Base-by-base conservation (phyloP, 352 stramenopile genomes). In the Pythium phragmiticola region DNA sequence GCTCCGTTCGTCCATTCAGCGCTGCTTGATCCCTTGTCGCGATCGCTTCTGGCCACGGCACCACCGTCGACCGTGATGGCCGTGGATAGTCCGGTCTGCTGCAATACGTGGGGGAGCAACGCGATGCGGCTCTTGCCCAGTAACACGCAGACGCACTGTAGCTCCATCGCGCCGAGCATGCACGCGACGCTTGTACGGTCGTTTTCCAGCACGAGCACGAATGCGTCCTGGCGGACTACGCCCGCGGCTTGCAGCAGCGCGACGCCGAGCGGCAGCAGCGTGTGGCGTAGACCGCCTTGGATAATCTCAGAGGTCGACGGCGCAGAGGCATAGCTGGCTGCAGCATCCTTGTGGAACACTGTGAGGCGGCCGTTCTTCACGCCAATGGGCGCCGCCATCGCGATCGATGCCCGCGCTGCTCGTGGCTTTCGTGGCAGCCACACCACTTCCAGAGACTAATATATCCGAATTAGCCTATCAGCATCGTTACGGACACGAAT, bases 141-240 rank as follows among this genome's bases (percentile, higher is more conserved):
- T 14, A 91, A 51, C 6, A 76, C 63, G 23, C 81, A 90, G 3
- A 88, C 71, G 42, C 76, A 85, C 36, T 77, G 51, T 42, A 92
- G 61, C 54, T 85, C 60, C 82, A 91, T 86, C 4, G 85, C 82
- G 8, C 66, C 83, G 37, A 91, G 68, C 60, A 94, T 79, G 59
- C 81, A 91, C 41, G 83, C 82, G 30, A 87, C 83, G 57, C 85
- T 89, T 17, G 81, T 81, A 50, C 75, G 69, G 61, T 94, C 68
- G 61, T 94, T 92, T 60, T 89, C 82, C 28, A 92, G 23, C 11
- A 94, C 70, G 26, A 94, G 74, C 5, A 92, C 65, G 66, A 94
- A 87, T n/a, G 76, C 70, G 21, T 79, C 73, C 28, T 63, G 60
- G 11, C 60, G 66, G 34, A 47, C 33, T 28, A 92, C 55, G 19